These are phyloP conservation scores for Hyphodiscus hymeniophilus DNA, from an alignment of 495 filamentous ascomycete genomes.

Conservation along the genomic window DNA sequence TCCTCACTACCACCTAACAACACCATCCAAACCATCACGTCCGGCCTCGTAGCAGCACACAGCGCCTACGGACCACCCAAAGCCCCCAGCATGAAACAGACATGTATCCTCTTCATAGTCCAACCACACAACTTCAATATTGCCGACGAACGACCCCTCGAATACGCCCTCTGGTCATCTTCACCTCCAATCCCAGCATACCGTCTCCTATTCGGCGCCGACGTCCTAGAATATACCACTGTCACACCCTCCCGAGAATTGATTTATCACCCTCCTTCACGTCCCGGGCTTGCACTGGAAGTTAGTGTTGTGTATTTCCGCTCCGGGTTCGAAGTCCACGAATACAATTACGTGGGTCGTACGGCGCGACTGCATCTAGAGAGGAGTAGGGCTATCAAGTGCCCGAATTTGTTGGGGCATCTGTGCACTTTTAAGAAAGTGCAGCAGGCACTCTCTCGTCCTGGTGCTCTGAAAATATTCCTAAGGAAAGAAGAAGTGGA, in stretches of 20 bases:
- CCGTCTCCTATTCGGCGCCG: conserved; percentile 60
- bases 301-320: conserved; percentile 84
- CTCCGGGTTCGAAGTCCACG: conserved; percentile 54
- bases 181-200: conserved; percentile 55
- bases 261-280: conserved; percentile 65
- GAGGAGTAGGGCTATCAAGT: conserved; percentile 81
- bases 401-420: conserved; percentile 81
- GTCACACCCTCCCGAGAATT: conserved; percentile 59
- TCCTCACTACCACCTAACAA: conserved; percentile 56
- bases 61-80: conserved; percentile 57
- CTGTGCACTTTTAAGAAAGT: conserved; percentile 90
- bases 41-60: conserved; percentile 67
- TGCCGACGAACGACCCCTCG: conserved; percentile 78
- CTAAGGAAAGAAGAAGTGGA: conserved; percentile 59
- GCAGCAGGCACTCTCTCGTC: conserved; percentile 85
- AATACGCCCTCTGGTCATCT: conserved; percentile 53
- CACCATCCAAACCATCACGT: conserved; percentile 56
- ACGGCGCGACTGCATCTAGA: conserved; percentile 69
- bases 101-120: conserved; percentile 75
- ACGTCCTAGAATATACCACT: conserved; percentile 55
- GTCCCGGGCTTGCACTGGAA: conserved; percentile 52
- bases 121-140: conserved; percentile 81
- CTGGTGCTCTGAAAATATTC: conserved; percentile 38
- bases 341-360: conserved; percentile 48
- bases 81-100: conserved; percentile 6